phyloP scores from a whole-genome alignment of 169 alveolate species.

The Ichthyophthirius multifiliis region DNA sequence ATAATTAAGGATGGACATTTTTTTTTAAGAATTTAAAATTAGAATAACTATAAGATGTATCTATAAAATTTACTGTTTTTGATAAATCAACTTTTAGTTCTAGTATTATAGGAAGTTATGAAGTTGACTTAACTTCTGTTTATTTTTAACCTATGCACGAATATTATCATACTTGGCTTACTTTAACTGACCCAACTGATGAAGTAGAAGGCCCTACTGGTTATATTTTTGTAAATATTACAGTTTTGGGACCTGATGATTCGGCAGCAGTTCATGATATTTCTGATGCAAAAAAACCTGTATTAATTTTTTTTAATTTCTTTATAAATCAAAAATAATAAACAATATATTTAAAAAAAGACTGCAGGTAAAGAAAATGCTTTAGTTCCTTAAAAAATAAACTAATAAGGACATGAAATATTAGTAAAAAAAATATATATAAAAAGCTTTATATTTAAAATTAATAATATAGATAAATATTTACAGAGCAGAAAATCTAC shows the following conservation, averaged over 20 bases:
- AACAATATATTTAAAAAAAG: background rate
- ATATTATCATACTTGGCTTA: conserved; percentile 51
- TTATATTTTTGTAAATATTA: conserved; percentile 39
- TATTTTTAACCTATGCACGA: conserved; percentile 60
- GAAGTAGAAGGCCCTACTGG: conserved; percentile 55
- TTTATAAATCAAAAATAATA: background rate
- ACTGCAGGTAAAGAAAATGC: conserved; percentile 45
- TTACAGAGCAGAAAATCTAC: conserved; percentile 53
- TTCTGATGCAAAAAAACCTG: conserved; percentile 41
- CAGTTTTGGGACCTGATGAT: conserved; percentile 69
- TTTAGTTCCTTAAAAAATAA: conserved; percentile 52
- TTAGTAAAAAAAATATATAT: background rate
- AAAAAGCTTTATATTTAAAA: background rate
- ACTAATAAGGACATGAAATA: conserved; percentile 45
- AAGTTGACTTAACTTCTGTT: conserved; percentile 49
- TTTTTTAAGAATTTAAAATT: conserved; percentile 32
- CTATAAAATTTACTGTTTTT: conserved; percentile 34
- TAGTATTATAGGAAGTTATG: conserved; percentile 47
- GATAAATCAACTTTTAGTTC: conserved; percentile 49
- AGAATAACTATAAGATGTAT: conserved; percentile 40
- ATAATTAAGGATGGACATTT: conserved; percentile 49
- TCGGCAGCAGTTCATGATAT: conserved; percentile 65
- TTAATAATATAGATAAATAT: conserved; percentile 5
- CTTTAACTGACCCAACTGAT: conserved; percentile 58
- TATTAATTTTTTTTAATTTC: background rate